Conservation (phyloP, 768 basidiomycete species). For the Hericium coralloides region DNA sequence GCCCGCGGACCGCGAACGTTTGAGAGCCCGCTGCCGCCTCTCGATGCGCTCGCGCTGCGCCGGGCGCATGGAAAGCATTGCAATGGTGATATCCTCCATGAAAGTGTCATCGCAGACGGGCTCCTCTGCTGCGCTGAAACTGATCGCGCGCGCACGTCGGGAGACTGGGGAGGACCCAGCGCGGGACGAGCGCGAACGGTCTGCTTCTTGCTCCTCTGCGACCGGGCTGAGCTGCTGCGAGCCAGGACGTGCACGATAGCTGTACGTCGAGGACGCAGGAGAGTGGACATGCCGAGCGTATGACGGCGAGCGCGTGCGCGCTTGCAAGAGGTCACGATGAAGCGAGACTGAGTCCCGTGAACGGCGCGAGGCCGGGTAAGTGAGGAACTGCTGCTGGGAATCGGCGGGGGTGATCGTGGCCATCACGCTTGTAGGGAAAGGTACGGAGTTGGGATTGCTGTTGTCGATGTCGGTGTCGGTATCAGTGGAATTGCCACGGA, state of each 20-base stretch:
- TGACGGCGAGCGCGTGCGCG: background rate
- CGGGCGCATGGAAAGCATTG: conserved; percentile 5
- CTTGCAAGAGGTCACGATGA: background rate
- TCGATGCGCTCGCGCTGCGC: conserved; percentile 10
- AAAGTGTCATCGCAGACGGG: conserved; percentile 5
- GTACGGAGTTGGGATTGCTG: background rate
- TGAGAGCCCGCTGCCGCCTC: background rate
- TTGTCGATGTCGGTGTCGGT: too few species aligned
- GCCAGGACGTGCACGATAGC: conserved; percentile 6
- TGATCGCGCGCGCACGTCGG: background rate
- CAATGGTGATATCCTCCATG: conserved; percentile 12
- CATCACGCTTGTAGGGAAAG: background rate
- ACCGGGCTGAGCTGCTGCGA: conserved; percentile 14
- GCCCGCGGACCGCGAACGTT: background rate
- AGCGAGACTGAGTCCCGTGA: background rate
- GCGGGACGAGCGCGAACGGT: conserved; percentile 9
- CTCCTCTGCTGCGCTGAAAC: background rate
- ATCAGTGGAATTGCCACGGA: too few species aligned
- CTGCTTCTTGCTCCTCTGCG: conserved; percentile 12
- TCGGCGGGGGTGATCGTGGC: background rate
- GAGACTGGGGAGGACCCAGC: conserved; percentile 2
- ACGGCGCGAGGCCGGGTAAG: background rate
- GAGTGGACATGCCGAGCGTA: conserved; percentile 8
- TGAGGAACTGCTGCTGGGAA: background rate
- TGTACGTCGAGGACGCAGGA: conserved; percentile 11